Base-by-base conservation (phyloP, 306 rosid species). In the Ammopiptanthus mongolicus region DNA sequence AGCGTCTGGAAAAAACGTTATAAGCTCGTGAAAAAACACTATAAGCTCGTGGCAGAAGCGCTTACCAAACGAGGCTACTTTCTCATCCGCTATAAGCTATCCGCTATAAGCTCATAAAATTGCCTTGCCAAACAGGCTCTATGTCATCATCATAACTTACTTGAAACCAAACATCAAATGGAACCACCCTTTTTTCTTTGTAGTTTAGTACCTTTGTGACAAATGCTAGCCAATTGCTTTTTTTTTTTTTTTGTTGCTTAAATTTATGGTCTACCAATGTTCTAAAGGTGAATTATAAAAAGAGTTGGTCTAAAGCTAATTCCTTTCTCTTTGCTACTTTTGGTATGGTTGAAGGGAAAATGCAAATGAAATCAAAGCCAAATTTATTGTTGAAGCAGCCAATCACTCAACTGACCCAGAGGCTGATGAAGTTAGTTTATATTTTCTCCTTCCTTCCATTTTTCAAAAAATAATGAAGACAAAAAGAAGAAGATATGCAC, bases 381-480 rank as follows among this genome's bases (percentile, higher is more conserved):
- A 90, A 22, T 94, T 90, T 47, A 88, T 94, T 31, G 74, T 91
- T 46, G 98, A 94, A 87, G 98, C 98, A 8, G 98, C 98, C 21
- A 94, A 94, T 73, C 96, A 94, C 63, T 97, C 98, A 12, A 87
- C 97, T 25, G 98, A 94, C 76, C 98, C 98, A 2, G 97, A 94
- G n/a, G 98, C 97, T 10, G 97, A 94, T 72, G 93, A 91, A 92
- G 98, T 88, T 61, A 69, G 79, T 69, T 50, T 37, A 10, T 51
- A 17, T 75, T 28, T 47, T 44, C 13, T 52, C 19, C 33, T 31
- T 39, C 53, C 11, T 76, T 56, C 62, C 8, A 1, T 44, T 69
- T 55, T n/a, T n/a, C n/a, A 36, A 36, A 76, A 9, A 33, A 47
- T 23, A 33, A 42, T 5, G 4, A 10, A 14, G 2, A 2, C 7